Conservation (phyloP, 202 grass and related monocot genomes). For the Schoenoplectus tabernaemontani region DNA sequence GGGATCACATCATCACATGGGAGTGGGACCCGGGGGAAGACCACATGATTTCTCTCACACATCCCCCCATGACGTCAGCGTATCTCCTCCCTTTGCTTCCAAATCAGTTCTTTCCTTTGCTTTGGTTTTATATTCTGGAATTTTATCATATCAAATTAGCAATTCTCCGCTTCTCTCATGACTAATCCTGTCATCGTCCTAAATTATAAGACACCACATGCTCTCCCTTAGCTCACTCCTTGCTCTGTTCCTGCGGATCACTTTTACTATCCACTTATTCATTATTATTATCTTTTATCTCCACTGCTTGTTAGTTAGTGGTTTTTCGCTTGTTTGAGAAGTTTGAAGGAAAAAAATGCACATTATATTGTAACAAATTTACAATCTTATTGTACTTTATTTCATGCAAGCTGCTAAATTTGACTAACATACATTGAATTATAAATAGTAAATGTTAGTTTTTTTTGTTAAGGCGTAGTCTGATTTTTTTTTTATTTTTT, state of each 20-base stretch:
- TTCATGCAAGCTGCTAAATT: background rate
- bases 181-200: background rate
- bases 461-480: too few relatives aligned
- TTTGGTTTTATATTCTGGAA: too few relatives aligned
- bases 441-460: too few relatives aligned
- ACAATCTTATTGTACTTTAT: background rate
- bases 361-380: too few relatives aligned
- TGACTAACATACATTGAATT: too few relatives aligned
- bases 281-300: too few relatives aligned
- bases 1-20: slow-evolving; percentile 16
- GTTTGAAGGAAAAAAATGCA: too few relatives aligned
- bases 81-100: background rate
- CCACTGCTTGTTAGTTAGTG: too few relatives aligned
- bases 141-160: background rate
- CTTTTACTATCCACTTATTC: too few relatives aligned
- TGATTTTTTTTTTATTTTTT: background rate
- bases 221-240: background rate
- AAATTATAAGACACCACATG: slow-evolving; percentile 12
- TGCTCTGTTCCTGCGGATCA: background rate
- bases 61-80: slow-evolving; percentile 14
- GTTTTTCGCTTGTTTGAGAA: too few relatives aligned
- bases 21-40: background rate
- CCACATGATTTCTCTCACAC: slow-evolving; percentile 13
- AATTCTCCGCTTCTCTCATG: background rate
- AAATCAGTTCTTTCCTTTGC: too few relatives aligned